These are phyloP conservation scores for Leishmania guyanensis DNA, from an alignment of 208 protist species.

Conservation along the genomic window DNA sequence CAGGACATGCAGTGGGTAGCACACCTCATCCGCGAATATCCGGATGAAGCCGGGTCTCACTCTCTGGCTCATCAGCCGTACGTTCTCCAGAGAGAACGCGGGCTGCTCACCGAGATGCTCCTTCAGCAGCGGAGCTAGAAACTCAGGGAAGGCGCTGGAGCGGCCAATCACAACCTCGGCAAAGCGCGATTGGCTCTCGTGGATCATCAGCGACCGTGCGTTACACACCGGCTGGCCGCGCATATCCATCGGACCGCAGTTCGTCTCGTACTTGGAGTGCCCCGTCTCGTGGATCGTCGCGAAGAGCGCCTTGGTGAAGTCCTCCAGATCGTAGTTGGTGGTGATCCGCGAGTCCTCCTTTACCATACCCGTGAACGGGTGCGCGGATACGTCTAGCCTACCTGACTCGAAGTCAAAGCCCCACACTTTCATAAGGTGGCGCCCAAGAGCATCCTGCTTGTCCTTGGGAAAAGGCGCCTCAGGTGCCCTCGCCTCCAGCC, in stretches of 20 bases:
- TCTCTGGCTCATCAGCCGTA: slow-evolving; percentile 42
- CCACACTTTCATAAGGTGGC: slow-evolving; percentile 61
- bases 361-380: slow-evolving; percentile 86
- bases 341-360: slow-evolving; percentile 89
- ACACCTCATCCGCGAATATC: slow-evolving; percentile 88
- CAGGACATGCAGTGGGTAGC: slow-evolving; percentile 91
- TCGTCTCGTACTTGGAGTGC: slow-evolving; percentile 89
- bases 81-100: slow-evolving; percentile 55
- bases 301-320: slow-evolving; percentile 55
- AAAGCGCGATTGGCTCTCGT: slow-evolving; percentile 92
- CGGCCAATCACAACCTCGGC: slow-evolving; percentile 70
- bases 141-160: slow-evolving; percentile 60
- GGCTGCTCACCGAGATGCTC: slow-evolving; percentile 62
- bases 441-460: slow-evolving; percentile 61
- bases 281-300: slow-evolving; percentile 88
- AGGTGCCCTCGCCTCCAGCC: slow-evolving; percentile 21
- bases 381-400: slow-evolving; percentile 79
- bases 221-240: slow-evolving; percentile 58
- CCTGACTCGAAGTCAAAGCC: slow-evolving; percentile 84
- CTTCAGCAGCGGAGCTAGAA: slow-evolving; percentile 46
- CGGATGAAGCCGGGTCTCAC: slow-evolving; percentile 83
- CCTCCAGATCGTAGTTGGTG: slow-evolving; percentile 61
- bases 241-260: slow-evolving; percentile 67
- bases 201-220: slow-evolving; percentile 67
- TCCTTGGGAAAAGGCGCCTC: slow-evolving; percentile 51